Evolutionary conservation across 371 early-diverging fungal genomes (phyloP).

Genomic region (Mucor indicus): DNA sequence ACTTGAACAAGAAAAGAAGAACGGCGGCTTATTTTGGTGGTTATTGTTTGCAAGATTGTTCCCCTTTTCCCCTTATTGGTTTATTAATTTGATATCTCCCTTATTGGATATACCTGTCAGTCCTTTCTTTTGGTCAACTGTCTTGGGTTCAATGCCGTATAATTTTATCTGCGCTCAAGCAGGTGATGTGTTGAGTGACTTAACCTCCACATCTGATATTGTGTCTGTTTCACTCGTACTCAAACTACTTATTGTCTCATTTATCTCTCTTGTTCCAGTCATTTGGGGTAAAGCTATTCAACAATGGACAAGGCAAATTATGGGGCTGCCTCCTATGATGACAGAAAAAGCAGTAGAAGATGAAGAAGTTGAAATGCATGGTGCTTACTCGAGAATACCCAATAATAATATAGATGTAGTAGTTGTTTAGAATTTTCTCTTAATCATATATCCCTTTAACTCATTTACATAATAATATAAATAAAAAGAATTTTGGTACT

Average conservation of each 20-base stretch:
- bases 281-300: slow-evolving; percentile 44
- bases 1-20: slow-evolving; percentile 23
- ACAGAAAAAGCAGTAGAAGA: slow-evolving; percentile 15
- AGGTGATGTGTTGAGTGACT: slow-evolving; percentile 42
- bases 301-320: slow-evolving; percentile 11
- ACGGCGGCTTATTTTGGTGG: slow-evolving; percentile 48
- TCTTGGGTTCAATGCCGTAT: slow-evolving; percentile 47
- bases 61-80: slow-evolving; percentile 54
- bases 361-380: slow-evolving; percentile 2
- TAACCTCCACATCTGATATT: slow-evolving; percentile 49
- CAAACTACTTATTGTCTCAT: slow-evolving; percentile 41
- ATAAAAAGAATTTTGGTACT: no score
- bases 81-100: slow-evolving; percentile 49
- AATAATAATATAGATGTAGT: background rate
- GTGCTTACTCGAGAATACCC: slow-evolving; percentile 9
- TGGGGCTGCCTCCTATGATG: slow-evolving; percentile 15
- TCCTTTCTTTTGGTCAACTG: slow-evolving; percentile 49
- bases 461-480: no score
- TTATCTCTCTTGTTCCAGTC: slow-evolving; percentile 45
- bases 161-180: slow-evolving; percentile 50
- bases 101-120: slow-evolving; percentile 38
- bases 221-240: slow-evolving; percentile 35
- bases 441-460: no score
- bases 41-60: slow-evolving; percentile 43
- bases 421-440: no score